These are phyloP conservation scores for Fusarium sp. DNA, from an alignment of 2,329 filamentous ascomycete genomes.

Conservation along the genomic window DNA sequence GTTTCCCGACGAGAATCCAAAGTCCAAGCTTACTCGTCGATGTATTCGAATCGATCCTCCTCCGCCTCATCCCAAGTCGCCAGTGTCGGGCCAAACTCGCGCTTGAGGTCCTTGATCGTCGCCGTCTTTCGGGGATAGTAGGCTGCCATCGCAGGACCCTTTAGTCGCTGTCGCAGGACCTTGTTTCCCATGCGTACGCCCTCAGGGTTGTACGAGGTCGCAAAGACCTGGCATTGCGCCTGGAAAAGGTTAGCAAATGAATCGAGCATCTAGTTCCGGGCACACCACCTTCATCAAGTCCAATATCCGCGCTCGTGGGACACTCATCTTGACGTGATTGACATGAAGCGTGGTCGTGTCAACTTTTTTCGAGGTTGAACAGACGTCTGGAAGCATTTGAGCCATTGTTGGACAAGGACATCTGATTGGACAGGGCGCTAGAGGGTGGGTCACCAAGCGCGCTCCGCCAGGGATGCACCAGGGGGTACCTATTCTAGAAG, in stretches of 20 bases:
- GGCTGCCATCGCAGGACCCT: constrained; percentile 84
- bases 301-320: constrained; percentile 73
- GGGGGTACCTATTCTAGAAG: too few species aligned
- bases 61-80: constrained; percentile 82
- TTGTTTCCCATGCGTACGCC: constrained; percentile 89
- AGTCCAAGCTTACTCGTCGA: constrained; percentile 70
- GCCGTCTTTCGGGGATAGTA: constrained; percentile 89
- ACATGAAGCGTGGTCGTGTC: constrained; percentile 36
- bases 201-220: constrained; percentile 90
- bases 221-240: constrained; percentile 94
- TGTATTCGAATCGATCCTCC: constrained; percentile 83
- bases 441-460: too few species aligned
- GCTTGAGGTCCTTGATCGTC: constrained; percentile 81
- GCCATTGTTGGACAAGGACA: constrained; percentile 32
- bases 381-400: constrained; percentile 46
- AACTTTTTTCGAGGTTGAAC: constrained; percentile 50
- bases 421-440: constrained; percentile 39
- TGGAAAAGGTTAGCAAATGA: constrained; percentile 58
- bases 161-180: constrained; percentile 88
- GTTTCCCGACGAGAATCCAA: not conserved
- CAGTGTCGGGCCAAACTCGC: constrained; percentile 76
- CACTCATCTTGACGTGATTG: constrained; percentile 69
- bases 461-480: too few species aligned
- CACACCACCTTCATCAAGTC: constrained; percentile 83
- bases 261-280: not conserved